These are phyloP conservation scores for Zymoseptoria tritici DNA, from an alignment of 2,329 filamentous ascomycete genomes.

Conservation along the genomic window DNA sequence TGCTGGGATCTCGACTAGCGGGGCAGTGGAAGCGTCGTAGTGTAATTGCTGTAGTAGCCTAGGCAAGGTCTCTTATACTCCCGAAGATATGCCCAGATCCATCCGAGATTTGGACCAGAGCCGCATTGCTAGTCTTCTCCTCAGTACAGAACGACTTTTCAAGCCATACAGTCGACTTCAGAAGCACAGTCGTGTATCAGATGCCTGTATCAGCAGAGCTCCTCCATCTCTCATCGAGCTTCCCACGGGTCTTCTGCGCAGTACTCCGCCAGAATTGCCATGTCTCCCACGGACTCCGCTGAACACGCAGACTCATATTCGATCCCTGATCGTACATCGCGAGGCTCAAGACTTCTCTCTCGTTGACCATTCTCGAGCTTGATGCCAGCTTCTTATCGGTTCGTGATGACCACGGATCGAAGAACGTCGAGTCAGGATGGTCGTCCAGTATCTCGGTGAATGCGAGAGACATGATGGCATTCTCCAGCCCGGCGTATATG, in stretches of 20 bases:
- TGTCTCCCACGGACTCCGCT: constrained; percentile 30
- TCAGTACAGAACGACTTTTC: background rate
- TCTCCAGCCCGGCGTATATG: constrained; percentile 44
- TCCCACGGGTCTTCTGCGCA: constrained; percentile 9
- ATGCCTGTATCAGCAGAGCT: constrained; percentile 8
- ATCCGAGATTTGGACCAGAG: background rate
- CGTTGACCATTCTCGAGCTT: constrained; percentile 4
- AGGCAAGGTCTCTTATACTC: background rate
- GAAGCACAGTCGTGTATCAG: background rate
- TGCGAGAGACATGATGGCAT: constrained; percentile 36
- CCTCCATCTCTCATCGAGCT: constrained; percentile 36
- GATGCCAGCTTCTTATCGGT: background rate
- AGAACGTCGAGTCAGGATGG: constrained; percentile 37
- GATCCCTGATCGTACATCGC: constrained; percentile 42
- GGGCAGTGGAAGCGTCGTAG: too few species aligned
- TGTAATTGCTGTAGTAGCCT: background rate
- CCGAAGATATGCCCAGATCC: background rate
- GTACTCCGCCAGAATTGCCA: constrained; percentile 11
- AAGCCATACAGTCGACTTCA: background rate
- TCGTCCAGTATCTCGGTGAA: constrained; percentile 37
- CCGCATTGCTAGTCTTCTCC: background rate
- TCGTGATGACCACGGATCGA: constrained; percentile 6
- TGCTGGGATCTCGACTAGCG: too few species aligned
- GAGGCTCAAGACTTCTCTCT: constrained; percentile 34
- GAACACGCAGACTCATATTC: constrained; percentile 35